Conservation (phyloP, 1,139 yeast genomes). For the Candida albicans region DNA sequence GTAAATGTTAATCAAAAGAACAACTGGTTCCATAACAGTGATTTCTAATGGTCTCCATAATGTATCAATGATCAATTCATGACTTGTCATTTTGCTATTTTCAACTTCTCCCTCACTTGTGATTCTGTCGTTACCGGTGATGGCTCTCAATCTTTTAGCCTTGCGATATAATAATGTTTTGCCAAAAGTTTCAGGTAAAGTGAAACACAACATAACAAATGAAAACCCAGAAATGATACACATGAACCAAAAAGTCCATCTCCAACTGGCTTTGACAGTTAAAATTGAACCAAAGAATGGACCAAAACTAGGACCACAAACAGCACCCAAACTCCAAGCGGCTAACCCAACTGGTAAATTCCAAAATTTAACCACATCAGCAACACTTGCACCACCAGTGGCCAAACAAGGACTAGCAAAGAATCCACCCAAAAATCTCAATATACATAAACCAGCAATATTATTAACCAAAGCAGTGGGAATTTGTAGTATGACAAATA, state of each 20-base stretch:
- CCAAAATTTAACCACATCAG: constrained; percentile 27
- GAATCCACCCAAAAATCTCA: constrained; percentile 35
- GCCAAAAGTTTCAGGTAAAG: constrained; percentile 54
- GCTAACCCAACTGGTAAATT: constrained; percentile 29
- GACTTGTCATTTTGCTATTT: constrained; percentile 27
- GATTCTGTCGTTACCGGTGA: constrained; percentile 43
- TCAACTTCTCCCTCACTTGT: constrained; percentile 46
- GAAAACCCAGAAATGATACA: constrained; percentile 35
- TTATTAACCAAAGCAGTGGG: constrained; percentile 32
- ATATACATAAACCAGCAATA: constrained; percentile 32
- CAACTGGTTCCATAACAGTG: constrained; percentile 32
- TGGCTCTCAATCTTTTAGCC: constrained; percentile 46
- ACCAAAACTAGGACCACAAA: constrained; percentile 35
- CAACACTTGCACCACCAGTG: constrained; percentile 39
- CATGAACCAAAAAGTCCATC: constrained; percentile 48
- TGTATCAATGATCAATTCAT: constrained; percentile 22
- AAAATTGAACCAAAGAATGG: constrained; percentile 34
- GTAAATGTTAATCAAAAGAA: constrained; percentile 30
- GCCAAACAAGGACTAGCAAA: constrained; percentile 39
- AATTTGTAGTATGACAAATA: constrained; percentile 33
- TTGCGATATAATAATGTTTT: constrained; percentile 46
- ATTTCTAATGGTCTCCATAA: constrained; percentile 35
- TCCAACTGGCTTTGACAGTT: constrained; percentile 33
- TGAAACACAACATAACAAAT: constrained; percentile 29
- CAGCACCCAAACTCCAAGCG: constrained; percentile 32